Percentiles rank a stretch among this genome's conserved stretches.
phyloP scores from a whole-genome alignment of 345 rosid genomes.

The Euclidium syriacum region DNA sequence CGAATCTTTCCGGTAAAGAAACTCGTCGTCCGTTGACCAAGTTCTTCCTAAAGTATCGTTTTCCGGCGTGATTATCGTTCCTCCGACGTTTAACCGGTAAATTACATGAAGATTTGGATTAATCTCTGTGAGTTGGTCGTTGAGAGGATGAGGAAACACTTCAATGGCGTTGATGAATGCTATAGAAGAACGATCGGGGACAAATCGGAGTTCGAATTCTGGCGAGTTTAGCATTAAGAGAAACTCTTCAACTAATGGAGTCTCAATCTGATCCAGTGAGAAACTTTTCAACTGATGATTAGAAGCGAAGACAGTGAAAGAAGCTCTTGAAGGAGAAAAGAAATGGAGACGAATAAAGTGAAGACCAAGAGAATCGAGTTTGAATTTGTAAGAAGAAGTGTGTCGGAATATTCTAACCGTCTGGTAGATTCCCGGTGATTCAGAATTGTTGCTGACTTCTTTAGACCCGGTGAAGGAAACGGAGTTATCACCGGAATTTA shows the following conservation, averaged over 20 bases:
- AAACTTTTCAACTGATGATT: conserved; percentile 24
- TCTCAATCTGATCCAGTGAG: not conserved
- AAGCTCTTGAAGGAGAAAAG: conserved; percentile 23
- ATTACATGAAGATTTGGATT: conserved; percentile 11
- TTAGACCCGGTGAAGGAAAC: conserved; percentile 7
- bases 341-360: conserved; percentile 32
- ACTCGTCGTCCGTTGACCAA: conserved; percentile 45
- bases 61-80: conserved; percentile 34
- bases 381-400: conserved; percentile 22
- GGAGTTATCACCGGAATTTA: conserved; percentile 6
- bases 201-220: conserved; percentile 19
- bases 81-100: conserved; percentile 58
- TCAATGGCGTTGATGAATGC: conserved; percentile 56
- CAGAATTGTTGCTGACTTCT: too few species aligned
- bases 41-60: conserved; percentile 50
- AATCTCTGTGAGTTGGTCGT: conserved; percentile 17
- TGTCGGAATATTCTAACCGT: conserved; percentile 39
- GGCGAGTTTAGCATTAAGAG: conserved; percentile 14
- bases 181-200: conserved; percentile 34
- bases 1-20: conserved; percentile 40
- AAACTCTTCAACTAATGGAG: conserved; percentile 30
- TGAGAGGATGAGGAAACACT: conserved; percentile 40
- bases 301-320: conserved; percentile 33
- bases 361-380: conserved; percentile 1
- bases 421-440: conserved; percentile 15